These are phyloP conservation scores for Curvularia sp. DNA, from an alignment of 2,329 filamentous ascomycete species.

Conservation along the genomic window DNA sequence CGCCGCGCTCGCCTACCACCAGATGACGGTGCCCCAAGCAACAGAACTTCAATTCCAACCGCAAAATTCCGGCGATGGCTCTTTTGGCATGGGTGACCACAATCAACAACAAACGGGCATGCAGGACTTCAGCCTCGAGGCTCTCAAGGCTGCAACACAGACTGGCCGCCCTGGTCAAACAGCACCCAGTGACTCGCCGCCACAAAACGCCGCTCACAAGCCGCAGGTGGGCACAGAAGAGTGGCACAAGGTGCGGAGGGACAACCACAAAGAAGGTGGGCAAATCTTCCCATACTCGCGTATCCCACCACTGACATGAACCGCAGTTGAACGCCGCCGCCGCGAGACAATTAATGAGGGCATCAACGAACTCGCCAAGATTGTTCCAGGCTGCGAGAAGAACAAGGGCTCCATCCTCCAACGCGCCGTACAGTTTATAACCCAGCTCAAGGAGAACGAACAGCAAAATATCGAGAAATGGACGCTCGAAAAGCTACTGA, in stretches of 20 bases:
- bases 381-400: constrained; percentile 97
- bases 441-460: constrained; percentile 92
- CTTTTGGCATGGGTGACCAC: constrained; percentile 55
- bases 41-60: constrained; percentile 62
- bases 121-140: constrained; percentile 56
- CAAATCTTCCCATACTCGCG: not conserved
- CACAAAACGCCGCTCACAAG: constrained; percentile 60
- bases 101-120: constrained; percentile 50
- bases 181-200: constrained; percentile 46
- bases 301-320: constrained; percentile 13
- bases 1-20: constrained; percentile 61
- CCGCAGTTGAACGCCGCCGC: constrained; percentile 86
- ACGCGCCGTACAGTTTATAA: constrained; percentile 92
- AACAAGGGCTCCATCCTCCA: constrained; percentile 98
- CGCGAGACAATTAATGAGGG: constrained; percentile 99
- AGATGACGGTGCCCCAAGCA: constrained; percentile 64
- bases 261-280: constrained; percentile 98
- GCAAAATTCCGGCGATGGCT: constrained; percentile 53
- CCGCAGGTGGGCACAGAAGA: constrained; percentile 94
- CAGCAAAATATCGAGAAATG: constrained; percentile 93
- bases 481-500: constrained; percentile 88
- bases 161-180: constrained; percentile 56
- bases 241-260: constrained; percentile 96
- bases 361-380: constrained; percentile 97
- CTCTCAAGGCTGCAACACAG: constrained; percentile 58